Evolutionary conservation across 2,329 filamentous ascomycete genomes (phyloP).

Genomic region (Colletotrichum chrysophilum): DNA sequence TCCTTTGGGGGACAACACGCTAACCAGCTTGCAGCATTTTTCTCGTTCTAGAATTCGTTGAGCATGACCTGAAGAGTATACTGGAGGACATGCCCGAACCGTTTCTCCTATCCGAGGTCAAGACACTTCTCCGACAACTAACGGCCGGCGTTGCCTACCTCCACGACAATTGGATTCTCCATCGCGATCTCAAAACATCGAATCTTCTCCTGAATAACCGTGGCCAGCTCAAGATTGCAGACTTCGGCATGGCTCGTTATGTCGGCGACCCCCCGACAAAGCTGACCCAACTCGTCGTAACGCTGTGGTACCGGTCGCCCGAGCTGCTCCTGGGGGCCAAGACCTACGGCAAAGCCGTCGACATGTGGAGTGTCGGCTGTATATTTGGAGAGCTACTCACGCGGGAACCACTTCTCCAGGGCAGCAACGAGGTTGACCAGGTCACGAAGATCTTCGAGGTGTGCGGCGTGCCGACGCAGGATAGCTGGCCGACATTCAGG

Average conservation of each 20-base stretch:
- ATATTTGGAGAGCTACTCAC: conserved; percentile 92
- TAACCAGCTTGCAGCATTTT: conserved; percentile 68
- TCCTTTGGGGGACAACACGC: conserved; percentile 28
- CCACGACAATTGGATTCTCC: conserved; percentile 88
- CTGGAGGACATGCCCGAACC: conserved; percentile 94
- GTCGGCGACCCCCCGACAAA: conserved; percentile 78
- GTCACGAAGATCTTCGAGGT: conserved; percentile 87
- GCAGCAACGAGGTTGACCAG: conserved; percentile 92
- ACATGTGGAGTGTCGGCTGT: conserved; percentile 97
- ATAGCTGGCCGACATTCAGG: conserved; percentile 85
- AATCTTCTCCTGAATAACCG: conserved; percentile 96
- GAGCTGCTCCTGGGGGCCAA: conserved; percentile 85
- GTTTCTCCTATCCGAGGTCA: conserved; percentile 90
- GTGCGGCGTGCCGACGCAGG: conserved; percentile 83
- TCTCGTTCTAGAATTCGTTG: conserved; percentile 95
- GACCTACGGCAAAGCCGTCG: conserved; percentile 77
- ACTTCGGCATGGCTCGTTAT: conserved; percentile 97
- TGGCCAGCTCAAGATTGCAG: conserved; percentile 91
- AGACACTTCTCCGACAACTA: conserved; percentile 86
- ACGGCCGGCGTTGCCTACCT: conserved; percentile 82
- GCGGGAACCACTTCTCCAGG: conserved; percentile 83
- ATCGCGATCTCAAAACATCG: conserved; percentile 91
- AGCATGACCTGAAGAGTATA: conserved; percentile 94
- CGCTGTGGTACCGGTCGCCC: conserved; percentile 93
- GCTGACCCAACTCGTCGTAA: conserved; percentile 92